A percentile compares a stretch with the other conserved stretches of the same genome.
phyloP scores from a whole-genome alignment of 495 filamentous ascomycete genomes.

The Penicillium odoratum region DNA sequence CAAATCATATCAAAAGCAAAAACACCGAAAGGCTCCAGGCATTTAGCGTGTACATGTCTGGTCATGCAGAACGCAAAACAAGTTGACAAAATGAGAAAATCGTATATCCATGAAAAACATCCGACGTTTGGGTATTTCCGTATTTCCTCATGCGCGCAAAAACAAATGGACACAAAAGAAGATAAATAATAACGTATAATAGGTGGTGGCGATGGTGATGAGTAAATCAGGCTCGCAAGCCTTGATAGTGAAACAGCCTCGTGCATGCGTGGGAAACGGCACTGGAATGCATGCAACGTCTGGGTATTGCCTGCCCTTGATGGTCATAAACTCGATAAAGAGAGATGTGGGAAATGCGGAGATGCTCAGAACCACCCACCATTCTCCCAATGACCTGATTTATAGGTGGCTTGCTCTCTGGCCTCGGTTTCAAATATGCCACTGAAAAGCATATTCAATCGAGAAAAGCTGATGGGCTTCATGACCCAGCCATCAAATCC shows the following conservation, averaged over 20 bases:
- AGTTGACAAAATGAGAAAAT: slow-evolving; percentile 5
- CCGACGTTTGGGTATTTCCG: slow-evolving; percentile 1
- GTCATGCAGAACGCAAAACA: not conserved
- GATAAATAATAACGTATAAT: not conserved
- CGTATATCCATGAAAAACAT: slow-evolving; percentile 8
- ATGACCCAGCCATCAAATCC: slow-evolving; percentile 94
- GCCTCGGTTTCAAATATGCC: slow-evolving; percentile 53
- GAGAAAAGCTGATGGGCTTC: slow-evolving; percentile 71
- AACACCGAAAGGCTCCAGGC: slow-evolving; percentile 3
- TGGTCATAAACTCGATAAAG: no score
- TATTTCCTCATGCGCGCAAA: not conserved
- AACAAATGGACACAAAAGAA: not conserved
- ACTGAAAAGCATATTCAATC: slow-evolving; percentile 57
- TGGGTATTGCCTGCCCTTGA: no score
- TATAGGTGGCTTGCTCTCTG: slow-evolving; percentile 54
- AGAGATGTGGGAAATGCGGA: no score
- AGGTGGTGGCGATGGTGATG: not conserved
- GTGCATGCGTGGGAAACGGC: no score
- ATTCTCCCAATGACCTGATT: slow-evolving; percentile 64
- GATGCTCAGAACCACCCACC: slow-evolving; percentile 63
- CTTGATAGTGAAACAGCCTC: no score
- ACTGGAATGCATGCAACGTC: no score
- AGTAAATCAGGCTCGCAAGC: no score
- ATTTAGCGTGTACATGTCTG: not conserved
- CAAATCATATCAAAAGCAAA: slow-evolving; percentile 1